These are phyloP conservation scores for Calonectria multiphialidica DNA, from an alignment of 2,329 filamentous ascomycete species.

Conservation along the genomic window DNA sequence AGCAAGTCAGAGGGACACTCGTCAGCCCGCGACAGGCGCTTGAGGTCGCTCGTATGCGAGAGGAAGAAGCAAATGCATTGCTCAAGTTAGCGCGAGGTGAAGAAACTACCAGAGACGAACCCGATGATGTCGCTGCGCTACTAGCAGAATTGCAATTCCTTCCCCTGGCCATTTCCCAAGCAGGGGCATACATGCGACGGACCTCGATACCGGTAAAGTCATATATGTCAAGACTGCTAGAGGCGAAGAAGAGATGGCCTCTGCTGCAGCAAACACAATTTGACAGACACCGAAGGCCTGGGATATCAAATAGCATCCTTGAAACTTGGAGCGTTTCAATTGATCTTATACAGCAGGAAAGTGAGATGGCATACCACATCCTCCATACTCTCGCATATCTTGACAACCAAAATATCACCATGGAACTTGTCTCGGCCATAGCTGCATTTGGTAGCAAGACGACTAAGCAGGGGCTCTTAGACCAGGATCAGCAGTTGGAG, in stretches of 20 bases:
- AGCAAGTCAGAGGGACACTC: slow-evolving; percentile 41
- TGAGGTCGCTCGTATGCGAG: slow-evolving; percentile 38
- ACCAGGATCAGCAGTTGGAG: neutral
- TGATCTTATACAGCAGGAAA: slow-evolving; percentile 44
- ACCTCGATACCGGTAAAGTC: slow-evolving; percentile 37
- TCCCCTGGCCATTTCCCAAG: slow-evolving; percentile 48
- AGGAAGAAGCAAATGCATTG: slow-evolving; percentile 29
- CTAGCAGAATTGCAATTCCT: slow-evolving; percentile 43
- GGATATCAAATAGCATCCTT: slow-evolving; percentile 48
- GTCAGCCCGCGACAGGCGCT: slow-evolving; percentile 38
- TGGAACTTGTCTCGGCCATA: slow-evolving; percentile 39
- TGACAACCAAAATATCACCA: slow-evolving; percentile 47
- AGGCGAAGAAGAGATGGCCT: slow-evolving; percentile 38
- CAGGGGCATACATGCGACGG: slow-evolving; percentile 45
- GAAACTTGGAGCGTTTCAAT: slow-evolving; percentile 50
- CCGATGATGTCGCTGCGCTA: slow-evolving; percentile 23
- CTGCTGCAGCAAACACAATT: slow-evolving; percentile 36
- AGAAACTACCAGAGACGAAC: neutral
- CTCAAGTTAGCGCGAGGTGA: neutral
- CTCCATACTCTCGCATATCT: slow-evolving; percentile 47
- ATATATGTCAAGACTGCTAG: slow-evolving; percentile 43
- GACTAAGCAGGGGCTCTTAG: neutral
- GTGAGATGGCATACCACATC: slow-evolving; percentile 43
- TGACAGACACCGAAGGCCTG: slow-evolving; percentile 43
- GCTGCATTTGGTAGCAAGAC: neutral